Evolutionary conservation across 768 basidiomycete species (phyloP).

Genomic region (Tubosaeta sp.): DNA sequence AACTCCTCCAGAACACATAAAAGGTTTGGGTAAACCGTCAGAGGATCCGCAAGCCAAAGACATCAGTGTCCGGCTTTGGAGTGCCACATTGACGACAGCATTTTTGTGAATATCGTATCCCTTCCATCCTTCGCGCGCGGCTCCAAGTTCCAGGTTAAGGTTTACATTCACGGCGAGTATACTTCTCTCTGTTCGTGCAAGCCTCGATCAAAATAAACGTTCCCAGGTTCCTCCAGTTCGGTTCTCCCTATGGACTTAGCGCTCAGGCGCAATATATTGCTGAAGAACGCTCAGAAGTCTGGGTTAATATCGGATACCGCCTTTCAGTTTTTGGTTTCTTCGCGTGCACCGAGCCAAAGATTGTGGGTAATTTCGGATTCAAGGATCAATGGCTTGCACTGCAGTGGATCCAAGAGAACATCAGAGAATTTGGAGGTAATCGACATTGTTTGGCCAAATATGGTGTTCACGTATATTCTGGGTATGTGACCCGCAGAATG

Average conservation of each 20-base stretch:
- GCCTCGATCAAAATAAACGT: not conserved
- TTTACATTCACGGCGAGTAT: constrained; percentile 78
- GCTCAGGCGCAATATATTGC: constrained; percentile 66
- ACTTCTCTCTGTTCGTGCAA: constrained; percentile 1
- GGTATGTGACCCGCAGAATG: constrained; percentile 56
- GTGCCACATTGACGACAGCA: constrained; percentile 30
- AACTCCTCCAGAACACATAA: constrained; percentile 49
- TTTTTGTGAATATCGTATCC: constrained; percentile 62
- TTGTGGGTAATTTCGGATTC: constrained; percentile 78
- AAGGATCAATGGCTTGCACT: constrained; percentile 80
- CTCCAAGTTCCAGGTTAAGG: constrained; percentile 56
- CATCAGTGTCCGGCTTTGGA: not conserved
- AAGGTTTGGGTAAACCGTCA: constrained; percentile 62
- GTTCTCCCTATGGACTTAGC: constrained; percentile 60
- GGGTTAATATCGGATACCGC: constrained; percentile 49
- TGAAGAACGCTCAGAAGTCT: constrained; percentile 60
- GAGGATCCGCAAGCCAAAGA: constrained; percentile 55
- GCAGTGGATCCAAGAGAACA: constrained; percentile 57
- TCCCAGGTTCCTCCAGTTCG: constrained; percentile 69
- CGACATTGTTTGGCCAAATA: not conserved
- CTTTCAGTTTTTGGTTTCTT: constrained; percentile 65
- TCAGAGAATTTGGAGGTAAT: constrained; percentile 49
- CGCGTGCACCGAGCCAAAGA: constrained; percentile 48
- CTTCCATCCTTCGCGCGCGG: constrained; percentile 44
- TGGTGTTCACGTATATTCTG: not conserved